Conservation (phyloP, 164 flowering plant species). For the Euptelea pleiosperma region DNA sequence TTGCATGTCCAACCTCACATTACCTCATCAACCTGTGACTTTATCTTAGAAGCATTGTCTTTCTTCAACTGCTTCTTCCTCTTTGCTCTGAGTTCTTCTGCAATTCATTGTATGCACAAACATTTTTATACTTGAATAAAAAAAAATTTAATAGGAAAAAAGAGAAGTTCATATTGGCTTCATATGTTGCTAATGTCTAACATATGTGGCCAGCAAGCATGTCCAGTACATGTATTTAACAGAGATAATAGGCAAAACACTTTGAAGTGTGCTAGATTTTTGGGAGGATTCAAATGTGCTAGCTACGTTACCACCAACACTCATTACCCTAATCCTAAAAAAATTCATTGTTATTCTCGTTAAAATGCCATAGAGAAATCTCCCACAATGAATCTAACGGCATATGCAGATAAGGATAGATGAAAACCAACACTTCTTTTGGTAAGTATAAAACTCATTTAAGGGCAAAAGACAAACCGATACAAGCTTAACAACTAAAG, state of each 20-base stretch:
- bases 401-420: background rate
- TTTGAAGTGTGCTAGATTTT: no score
- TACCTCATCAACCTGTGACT: conserved; percentile 96
- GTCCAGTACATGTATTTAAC: no score
- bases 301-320: background rate
- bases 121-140: background rate
- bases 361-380: conserved; percentile 1
- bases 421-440: background rate
- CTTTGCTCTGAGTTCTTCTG: conserved; percentile 85
- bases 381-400: background rate
- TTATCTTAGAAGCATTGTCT: conserved; percentile 84
- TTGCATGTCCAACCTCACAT: conserved; percentile 3
- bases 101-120: conserved; percentile 21
- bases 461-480: no score
- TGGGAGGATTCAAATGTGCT: background rate
- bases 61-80: conserved; percentile 94
- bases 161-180: no score
- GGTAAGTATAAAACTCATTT: no score
- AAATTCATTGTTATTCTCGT: background rate
- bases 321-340: background rate
- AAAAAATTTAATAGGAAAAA: background rate
- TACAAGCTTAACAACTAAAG: no score
- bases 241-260: no score
- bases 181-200: no score
- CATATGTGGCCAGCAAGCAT: no score